These are phyloP conservation scores for Penicillium tannophilum DNA, from an alignment of 495 filamentous ascomycete species.

Conservation along the genomic window DNA sequence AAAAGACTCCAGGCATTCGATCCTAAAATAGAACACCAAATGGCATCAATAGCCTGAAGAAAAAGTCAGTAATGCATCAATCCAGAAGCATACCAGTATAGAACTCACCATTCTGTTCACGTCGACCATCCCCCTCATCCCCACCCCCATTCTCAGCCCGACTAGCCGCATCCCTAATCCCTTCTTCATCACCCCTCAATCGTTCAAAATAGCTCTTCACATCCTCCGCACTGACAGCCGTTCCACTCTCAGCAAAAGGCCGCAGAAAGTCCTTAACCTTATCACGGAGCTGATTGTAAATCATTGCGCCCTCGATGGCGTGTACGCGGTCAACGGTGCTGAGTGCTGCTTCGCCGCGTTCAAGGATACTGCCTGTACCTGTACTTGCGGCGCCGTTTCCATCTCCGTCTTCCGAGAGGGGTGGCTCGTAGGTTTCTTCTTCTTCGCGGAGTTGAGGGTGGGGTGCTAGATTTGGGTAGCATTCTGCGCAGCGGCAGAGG, in stretches of 20 bases:
- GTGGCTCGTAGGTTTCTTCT: constrained; percentile 90
- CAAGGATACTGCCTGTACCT: constrained; percentile 73
- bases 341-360: constrained; percentile 87
- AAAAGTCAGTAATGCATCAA: background rate
- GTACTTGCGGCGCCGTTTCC: constrained; percentile 51
- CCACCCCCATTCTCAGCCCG: constrained; percentile 31
- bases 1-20: no score
- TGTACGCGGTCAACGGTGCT: constrained; percentile 87
- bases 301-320: constrained; percentile 96
- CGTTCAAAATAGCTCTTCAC: constrained; percentile 96
- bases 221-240: constrained; percentile 87
- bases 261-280: constrained; percentile 89
- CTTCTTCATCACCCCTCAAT: constrained; percentile 79
- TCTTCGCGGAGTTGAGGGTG: constrained; percentile 86
- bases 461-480: constrained; percentile 69
- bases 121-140: constrained; percentile 27
- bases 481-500: constrained; percentile 76
- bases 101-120: constrained; percentile 44
- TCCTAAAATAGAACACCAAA: background rate
- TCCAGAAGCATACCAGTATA: background rate
- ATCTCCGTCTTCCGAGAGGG: constrained; percentile 63
- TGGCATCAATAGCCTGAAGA: background rate
- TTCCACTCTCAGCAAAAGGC: constrained; percentile 88
- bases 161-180: constrained; percentile 48
- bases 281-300: constrained; percentile 92